Base-by-base conservation (phyloP, 2,329 filamentous ascomycete species). In the Ophiostoma tasmaniense region DNA sequence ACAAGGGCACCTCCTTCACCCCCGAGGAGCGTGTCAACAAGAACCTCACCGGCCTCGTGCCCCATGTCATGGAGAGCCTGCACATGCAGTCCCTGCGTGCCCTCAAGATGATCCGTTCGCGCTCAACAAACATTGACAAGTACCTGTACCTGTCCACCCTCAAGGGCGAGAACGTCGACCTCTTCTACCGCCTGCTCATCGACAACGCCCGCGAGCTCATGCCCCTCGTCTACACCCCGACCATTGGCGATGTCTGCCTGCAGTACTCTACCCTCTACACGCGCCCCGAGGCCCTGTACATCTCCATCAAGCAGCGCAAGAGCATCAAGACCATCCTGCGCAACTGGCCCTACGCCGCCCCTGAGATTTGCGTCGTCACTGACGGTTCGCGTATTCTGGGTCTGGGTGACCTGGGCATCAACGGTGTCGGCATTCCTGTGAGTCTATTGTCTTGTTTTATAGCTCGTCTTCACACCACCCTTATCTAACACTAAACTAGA, bases 191-290 rank as follows among this genome's bases (percentile, higher is more conserved):
- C 73, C 84, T 94, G 72, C 83, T 94, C 72, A 90, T 92, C 73
- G 87, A 92, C 79, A 73, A 94, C 80, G 81, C 89, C 71, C 83
- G 89, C 80, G 90, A 93, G 75, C 81, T 94, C 73, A 93, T 92
- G 81, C 91, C 91, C 66, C 82, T 94, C 73, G 91, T 95, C 75
- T 95, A 95, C 82, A 95, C 91, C 22, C 91, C 91, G 64, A 93
- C 91, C 76, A 93, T 99, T 75, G 95, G 95, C 75, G 94, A 98
- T 78, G 95, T 96, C 73, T 99, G 95, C 82, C 84, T 97, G 77
- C 90, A 94, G 80, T 99, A 96, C 87, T 97, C 93, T 52, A 92
- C 94, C 75, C 87, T 98, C 75, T 98, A 96, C 83, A 96, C 93
- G 71, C 90, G 93, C 74, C 93, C 95, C 28, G 95, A 98, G 84